Base-by-base conservation (phyloP, 805 yeast species). In the Metschnikowia anglica region DNA sequence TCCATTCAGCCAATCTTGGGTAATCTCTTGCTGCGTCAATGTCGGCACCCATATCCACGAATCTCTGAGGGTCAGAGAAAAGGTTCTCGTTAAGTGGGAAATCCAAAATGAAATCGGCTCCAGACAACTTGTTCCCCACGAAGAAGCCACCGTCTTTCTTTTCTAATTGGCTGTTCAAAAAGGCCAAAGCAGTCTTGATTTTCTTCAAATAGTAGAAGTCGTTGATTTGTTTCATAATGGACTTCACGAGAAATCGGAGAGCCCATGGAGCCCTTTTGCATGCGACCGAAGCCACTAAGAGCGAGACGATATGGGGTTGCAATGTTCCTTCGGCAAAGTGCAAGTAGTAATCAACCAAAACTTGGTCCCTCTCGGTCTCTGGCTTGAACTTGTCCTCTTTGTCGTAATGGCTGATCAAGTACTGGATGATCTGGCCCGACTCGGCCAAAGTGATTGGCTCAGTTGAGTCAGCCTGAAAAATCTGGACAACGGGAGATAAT, bases 351-450 rank as follows among this genome's bases (percentile, higher is more conserved):
- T 58, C 56, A 28, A 49, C 58, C 42, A 46, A 34, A 35, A 49
- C 49, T 37, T 47, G 27, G 44, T 49, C 79, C 4, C 69, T 70
- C 3, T 58, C 69, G 33, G 62, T 59, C 4, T 47, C 47, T 21
- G 78, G 75, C 8, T 51, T 58, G 47, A 80, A 63, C 30, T 60
- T 65, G 10, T 67, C 59, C 6, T 54, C 51, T 16, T 53, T 49
- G 54, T 83, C 87, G 55, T 72, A 80, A 42, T 77, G 62, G 12
- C 58, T 54, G 34, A 81, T 59, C 31, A 84, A 52, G 52, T 78
- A 78, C 41, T 71, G 74, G 35, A 78, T 55, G 35, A 84, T 81
- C 36, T 68, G 69, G 3, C 85, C 89, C 18, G 81, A 73, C 59
- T 84, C 91, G 18, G 80, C 80, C 28, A 80, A 48, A 38, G 59